These are phyloP conservation scores for Ammopiptanthus mongolicus DNA, from an alignment of 306 rosid species.

Conservation along the genomic window DNA sequence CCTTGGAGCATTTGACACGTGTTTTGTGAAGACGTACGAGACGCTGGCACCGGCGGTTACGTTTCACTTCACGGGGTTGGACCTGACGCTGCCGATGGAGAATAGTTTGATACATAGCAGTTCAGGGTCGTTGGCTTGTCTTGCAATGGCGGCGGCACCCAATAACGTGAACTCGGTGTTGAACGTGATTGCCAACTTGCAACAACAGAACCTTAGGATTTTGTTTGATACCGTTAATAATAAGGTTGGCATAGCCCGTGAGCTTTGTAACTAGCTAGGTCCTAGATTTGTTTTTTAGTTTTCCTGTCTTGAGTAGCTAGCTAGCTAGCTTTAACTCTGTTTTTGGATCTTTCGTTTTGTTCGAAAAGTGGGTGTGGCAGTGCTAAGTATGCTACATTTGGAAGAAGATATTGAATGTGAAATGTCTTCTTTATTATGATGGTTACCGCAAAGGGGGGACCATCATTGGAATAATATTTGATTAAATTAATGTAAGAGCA, in stretches of 20 bases:
- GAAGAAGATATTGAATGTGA: not conserved
- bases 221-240: conserved; percentile 76
- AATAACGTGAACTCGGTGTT: conserved; percentile 71
- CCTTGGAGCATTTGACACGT: conserved; percentile 85
- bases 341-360: not conserved
- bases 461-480: not conserved
- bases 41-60: conserved; percentile 49
- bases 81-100: conserved; percentile 62
- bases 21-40: conserved; percentile 50
- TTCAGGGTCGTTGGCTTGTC: conserved; percentile 72
- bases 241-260: conserved; percentile 80
- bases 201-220: conserved; percentile 87
- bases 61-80: conserved; percentile 53
- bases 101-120: conserved; percentile 85
- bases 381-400: not conserved
- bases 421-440: not conserved
- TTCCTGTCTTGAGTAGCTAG: too few species aligned
- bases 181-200: conserved; percentile 88
- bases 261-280: conserved; percentile 68
- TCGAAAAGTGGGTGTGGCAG: not conserved
- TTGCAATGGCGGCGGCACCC: conserved; percentile 91
- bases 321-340: not conserved
- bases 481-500: not conserved
- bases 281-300: too few species aligned
- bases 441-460: not conserved